Base-by-base conservation (phyloP, 2,329 filamentous ascomycete genomes). In the Curvularia hawaiiensis region DNA sequence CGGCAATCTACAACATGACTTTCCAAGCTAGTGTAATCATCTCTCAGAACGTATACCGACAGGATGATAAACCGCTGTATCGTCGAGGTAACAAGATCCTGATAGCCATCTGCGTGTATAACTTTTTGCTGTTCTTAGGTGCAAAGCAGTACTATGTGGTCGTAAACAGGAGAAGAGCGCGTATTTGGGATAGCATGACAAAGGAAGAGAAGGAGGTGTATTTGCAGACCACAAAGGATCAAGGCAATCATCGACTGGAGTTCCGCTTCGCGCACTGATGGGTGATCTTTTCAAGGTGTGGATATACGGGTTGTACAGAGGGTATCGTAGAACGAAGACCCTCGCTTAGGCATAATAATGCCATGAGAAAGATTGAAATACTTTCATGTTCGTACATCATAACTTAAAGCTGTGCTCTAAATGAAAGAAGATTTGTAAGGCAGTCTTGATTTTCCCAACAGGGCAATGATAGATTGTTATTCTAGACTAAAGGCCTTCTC, bases 81-180 rank as follows among this genome's bases (percentile, higher is more conserved):
- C 75, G 77, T 2, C 76, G 78, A 0, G 86, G 86, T 0, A 87
- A 88, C 58, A 79, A 77, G 41, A 77, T 81, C 0, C 69, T 87
- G 1, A 78, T 88, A 47, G 80, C 69, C 0, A 79, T 87, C 50
- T 79, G 79, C 28, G 63, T 79, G 1, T 73, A 81, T 22, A 81
- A 83, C 26, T 80, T 88, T 11, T 67, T 77, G 0, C 58, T 85
- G 0, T 85, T 85, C 60, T 53, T 84, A 5, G 69, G 75, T 0
- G 79, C 82, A 1, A 86, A 86, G 67, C 51, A 78, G 0, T 87
- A 83, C 62, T 87, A 87, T 62, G 68, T 83, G 2, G 72, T 65
- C 61, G 75, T 82, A 12, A 87, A 87, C 60, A 76, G 73, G 50
- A 74, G 62, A 50, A 67, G 75, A 40, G 67, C 72, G 12, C 50